These are phyloP conservation scores for Puccinellia tenuiflora DNA, from an alignment of 176 grass and related monocot species.

Conservation along the genomic window DNA sequence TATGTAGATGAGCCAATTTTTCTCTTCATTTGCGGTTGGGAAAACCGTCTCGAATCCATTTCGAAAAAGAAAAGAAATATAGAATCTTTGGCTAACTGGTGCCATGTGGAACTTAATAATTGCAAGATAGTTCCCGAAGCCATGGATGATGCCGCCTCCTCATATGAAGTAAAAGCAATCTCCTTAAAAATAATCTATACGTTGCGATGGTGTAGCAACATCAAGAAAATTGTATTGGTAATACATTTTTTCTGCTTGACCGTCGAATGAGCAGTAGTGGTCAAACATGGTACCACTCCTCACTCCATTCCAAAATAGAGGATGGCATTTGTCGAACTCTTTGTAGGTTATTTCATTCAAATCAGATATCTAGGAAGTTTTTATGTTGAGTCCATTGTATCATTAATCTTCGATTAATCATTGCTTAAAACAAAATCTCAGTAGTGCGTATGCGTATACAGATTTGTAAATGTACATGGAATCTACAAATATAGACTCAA, in stretches of 20 bases:
- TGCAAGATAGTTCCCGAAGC: background rate
- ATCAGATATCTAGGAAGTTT: too few species aligned
- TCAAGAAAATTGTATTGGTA: too few species aligned
- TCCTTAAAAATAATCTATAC: background rate
- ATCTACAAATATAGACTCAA: background rate
- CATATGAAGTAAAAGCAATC: background rate
- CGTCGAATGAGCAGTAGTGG: background rate
- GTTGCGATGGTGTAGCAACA: background rate
- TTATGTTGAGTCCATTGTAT: too few species aligned
- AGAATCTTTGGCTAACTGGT: conserved; percentile 23
- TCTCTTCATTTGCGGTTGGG: background rate
- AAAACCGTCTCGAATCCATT: conserved; percentile 8
- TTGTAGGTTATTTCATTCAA: too few species aligned
- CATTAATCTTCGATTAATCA: too few species aligned
- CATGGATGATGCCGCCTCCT: background rate
- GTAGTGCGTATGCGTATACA: background rate
- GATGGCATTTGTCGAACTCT: too few species aligned
- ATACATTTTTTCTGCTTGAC: background rate
- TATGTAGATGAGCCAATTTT: background rate
- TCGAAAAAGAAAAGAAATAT: background rate
- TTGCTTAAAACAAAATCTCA: background rate
- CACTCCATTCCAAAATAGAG: too few species aligned
- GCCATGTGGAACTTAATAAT: conserved; percentile 39
- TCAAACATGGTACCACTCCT: background rate
- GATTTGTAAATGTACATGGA: background rate